These are phyloP conservation scores for Scutellaria galericulata DNA, from an alignment of 257 asterid species.

Conservation along the genomic window DNA sequence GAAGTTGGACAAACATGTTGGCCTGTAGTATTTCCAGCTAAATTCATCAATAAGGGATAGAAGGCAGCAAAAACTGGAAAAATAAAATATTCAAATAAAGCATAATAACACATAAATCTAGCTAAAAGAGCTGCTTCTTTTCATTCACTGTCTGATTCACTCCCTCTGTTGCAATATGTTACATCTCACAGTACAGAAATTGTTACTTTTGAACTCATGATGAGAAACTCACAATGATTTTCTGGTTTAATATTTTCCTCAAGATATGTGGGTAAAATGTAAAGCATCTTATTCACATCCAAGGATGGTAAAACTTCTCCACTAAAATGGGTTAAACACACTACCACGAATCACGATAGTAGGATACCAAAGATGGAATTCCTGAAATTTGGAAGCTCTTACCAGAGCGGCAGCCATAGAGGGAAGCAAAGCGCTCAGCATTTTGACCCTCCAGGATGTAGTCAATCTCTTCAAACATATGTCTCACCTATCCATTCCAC, in stretches of 20 bases:
- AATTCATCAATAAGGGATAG: conserved; percentile 15
- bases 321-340: neutral
- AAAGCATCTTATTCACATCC: conserved; percentile 6
- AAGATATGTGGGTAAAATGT: neutral
- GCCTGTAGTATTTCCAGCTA: conserved; percentile 13
- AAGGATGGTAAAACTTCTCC: conserved; percentile 21
- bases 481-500: conserved; percentile 79
- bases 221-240: neutral
- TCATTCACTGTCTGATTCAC: neutral
- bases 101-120: neutral
- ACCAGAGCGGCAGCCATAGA: conserved; percentile 68
- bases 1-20: conserved; percentile 21
- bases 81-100: neutral
- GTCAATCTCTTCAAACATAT: conserved; percentile 98
- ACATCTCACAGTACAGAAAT: neutral
- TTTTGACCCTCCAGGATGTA: conserved; percentile 93
- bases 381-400: conserved; percentile 42
- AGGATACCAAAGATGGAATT: conserved; percentile 8
- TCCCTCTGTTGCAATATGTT: neutral
- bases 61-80: conserved; percentile 6
- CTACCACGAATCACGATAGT: conserved; percentile 25
- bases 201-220: neutral
- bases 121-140: neutral
- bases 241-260: neutral
- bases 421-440: conserved; percentile 92